Evolutionary conservation across 306 rosid genomes (phyloP).

Genomic region (Acmispon strigosus): DNA sequence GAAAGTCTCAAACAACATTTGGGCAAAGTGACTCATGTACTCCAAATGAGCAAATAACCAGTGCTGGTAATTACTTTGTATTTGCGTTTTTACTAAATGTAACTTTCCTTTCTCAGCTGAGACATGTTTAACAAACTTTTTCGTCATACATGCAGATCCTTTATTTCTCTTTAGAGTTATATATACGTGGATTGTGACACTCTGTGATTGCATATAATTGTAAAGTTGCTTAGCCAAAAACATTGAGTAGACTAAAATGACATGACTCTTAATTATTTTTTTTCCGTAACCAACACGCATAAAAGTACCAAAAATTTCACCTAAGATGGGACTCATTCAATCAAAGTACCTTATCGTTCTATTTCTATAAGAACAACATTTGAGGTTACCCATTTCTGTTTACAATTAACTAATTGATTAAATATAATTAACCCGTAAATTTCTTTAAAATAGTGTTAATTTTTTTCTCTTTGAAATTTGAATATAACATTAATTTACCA

Average conservation of each 20-base stretch:
- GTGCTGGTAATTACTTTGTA: not conserved
- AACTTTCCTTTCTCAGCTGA: conserved; percentile 36
- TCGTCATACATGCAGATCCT: conserved; percentile 35
- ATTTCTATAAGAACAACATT: conserved; percentile 3
- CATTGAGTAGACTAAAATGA: conserved; percentile 16
- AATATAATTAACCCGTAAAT: no score
- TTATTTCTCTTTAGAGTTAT: conserved; percentile 17
- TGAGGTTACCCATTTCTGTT: not conserved
- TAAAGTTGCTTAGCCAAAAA: conserved; percentile 4
- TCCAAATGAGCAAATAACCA: conserved; percentile 4
- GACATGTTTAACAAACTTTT: conserved; percentile 45
- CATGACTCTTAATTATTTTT: not conserved
- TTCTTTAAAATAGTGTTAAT: no score
- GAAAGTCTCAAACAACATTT: no score
- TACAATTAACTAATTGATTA: not conserved
- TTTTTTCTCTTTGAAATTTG: not conserved
- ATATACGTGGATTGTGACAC: conserved; percentile 19
- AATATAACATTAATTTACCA: not conserved
- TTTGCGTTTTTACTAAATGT: conserved; percentile 14
- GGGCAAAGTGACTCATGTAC: not conserved
- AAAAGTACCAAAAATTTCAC: not conserved
- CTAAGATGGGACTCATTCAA: not conserved
- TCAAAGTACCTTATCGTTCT: not conserved
- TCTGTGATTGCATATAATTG: conserved; percentile 15
- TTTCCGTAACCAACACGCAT: not conserved